phyloP scores from a whole-genome alignment of 129 eudicot species.

The Pulicaria dysenterica region DNA sequence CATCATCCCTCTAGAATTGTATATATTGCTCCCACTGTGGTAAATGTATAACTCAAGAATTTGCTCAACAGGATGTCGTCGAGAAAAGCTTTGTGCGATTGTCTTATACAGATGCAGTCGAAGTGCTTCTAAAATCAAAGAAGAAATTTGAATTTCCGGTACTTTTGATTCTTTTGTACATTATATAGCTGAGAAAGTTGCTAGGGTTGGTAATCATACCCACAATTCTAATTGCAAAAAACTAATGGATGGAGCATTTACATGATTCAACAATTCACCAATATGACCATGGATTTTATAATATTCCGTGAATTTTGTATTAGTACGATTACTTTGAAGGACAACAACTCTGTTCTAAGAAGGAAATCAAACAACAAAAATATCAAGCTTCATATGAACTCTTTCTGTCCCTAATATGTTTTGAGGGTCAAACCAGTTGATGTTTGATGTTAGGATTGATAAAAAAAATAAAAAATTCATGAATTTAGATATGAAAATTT shows the following conservation, averaged over 20 bases:
- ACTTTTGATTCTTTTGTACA: conserved; percentile 22
- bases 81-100: conserved; percentile 82
- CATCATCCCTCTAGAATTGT: conserved; percentile 7
- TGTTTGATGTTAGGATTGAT: background rate
- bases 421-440: background rate
- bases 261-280: too few relatives aligned
- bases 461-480: background rate
- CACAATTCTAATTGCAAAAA: too few relatives aligned
- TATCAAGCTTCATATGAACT: too few relatives aligned
- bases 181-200: background rate
- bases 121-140: conserved; percentile 73
- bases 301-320: too few relatives aligned
- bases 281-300: too few relatives aligned
- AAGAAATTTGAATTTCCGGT: conserved; percentile 95
- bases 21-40: background rate
- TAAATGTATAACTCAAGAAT: conserved; percentile 21
- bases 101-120: conserved; percentile 89
- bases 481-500: background rate
- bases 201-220: background rate
- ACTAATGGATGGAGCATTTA: too few relatives aligned
- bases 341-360: too few relatives aligned
- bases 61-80: conserved; percentile 72
- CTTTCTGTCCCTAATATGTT: background rate
- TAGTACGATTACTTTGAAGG: too few relatives aligned
- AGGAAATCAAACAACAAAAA: too few relatives aligned